phyloP scores from a whole-genome alignment of 176 grass and related monocot genomes.

The Triticum dicoccoides region DNA sequence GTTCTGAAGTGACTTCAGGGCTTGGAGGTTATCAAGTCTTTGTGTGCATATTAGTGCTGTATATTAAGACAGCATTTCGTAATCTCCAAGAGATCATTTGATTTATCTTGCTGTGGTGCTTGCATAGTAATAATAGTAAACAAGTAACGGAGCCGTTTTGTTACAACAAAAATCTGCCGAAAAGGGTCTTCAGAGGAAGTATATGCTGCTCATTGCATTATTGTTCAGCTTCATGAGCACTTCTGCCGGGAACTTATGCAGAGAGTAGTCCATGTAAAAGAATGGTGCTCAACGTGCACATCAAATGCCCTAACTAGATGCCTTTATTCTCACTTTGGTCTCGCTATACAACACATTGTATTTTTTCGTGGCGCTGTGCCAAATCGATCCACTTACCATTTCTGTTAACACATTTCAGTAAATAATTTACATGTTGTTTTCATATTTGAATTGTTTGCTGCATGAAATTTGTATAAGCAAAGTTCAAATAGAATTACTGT shows the following conservation, averaged over 20 bases:
- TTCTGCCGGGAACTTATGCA: background rate
- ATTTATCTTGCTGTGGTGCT: background rate
- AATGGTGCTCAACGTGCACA: background rate
- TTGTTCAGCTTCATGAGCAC: background rate
- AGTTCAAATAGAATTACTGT: background rate
- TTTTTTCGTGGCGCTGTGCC: background rate
- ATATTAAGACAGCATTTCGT: background rate
- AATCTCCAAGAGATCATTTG: background rate
- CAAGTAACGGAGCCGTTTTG: background rate
- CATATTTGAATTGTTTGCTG: background rate
- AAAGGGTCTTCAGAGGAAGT: background rate
- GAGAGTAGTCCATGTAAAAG: background rate
- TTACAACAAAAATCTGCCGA: background rate
- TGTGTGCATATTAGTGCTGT: background rate
- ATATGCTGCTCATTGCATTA: background rate
- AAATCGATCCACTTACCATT: background rate
- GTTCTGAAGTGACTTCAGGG: background rate
- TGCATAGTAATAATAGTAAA: background rate
- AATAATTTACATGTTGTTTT: background rate
- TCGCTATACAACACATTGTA: background rate
- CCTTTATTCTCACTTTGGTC: background rate
- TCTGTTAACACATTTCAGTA: background rate
- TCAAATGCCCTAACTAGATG: background rate
- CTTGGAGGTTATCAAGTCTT: background rate
- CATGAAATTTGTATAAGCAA: background rate